A percentile compares a stretch with the other conserved stretches of the same genome.
phyloP scores from a whole-genome alignment of 345 rosid species.

The Pseudoturritis turrita region DNA sequence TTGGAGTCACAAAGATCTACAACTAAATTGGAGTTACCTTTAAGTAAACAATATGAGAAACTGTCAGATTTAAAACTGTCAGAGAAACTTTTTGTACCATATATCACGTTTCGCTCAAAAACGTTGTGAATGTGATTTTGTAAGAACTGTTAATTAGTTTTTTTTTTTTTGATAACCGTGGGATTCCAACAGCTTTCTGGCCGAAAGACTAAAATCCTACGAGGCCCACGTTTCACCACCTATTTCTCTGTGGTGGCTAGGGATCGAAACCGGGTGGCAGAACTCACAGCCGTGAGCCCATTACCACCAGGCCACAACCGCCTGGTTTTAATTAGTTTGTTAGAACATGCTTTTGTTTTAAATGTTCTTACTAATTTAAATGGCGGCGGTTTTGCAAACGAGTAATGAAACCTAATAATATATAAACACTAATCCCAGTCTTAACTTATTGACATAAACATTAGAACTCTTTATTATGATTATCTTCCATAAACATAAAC shows the following conservation, averaged over 20 bases:
- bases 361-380: background rate
- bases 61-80: constrained; percentile 13
- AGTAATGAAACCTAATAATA: too few species aligned
- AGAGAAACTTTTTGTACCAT: background rate
- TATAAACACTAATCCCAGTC: constrained; percentile 14
- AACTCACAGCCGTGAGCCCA: too few species aligned
- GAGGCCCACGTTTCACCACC: too few species aligned
- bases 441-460: constrained; percentile 20
- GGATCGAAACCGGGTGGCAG: too few species aligned
- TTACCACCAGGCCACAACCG: too few species aligned
- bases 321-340: too few species aligned
- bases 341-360: background rate
- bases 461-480: constrained; percentile 2
- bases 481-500: constrained; percentile 16
- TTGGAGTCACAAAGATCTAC: background rate
- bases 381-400: too few species aligned
- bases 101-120: constrained; percentile 1
- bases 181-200: too few species aligned
- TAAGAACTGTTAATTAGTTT: constrained; percentile 1
- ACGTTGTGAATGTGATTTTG: constrained; percentile 17
- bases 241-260: too few species aligned
- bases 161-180: too few species aligned
- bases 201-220: too few species aligned
- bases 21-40: background rate
- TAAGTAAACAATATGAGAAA: background rate